phyloP scores from a whole-genome alignment of 2,329 filamentous ascomycete genomes.

The Stylonectria norvegica region DNA sequence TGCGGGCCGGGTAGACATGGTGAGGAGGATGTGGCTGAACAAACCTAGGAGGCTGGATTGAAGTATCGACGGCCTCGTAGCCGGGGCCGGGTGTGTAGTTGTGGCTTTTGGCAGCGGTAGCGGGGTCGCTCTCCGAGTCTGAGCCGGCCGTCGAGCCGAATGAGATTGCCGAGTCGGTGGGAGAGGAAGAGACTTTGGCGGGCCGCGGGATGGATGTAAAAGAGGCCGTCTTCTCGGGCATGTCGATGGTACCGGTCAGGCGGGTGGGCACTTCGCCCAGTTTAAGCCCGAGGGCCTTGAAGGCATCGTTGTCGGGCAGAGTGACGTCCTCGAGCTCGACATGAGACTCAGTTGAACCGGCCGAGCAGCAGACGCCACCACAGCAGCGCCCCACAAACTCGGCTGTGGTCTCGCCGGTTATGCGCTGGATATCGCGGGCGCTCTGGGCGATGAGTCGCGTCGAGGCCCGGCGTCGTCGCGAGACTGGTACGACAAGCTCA shows the following conservation, averaged over 20 bases:
- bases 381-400: slow-evolving; percentile 62
- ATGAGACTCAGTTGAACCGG: slow-evolving; percentile 42
- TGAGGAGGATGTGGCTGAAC: slow-evolving; percentile 95
- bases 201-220: slow-evolving; percentile 56
- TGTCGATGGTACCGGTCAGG: slow-evolving; percentile 65
- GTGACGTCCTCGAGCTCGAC: slow-evolving; percentile 51
- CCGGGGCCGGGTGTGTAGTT: slow-evolving; percentile 27
- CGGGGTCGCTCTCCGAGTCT: slow-evolving; percentile 11
- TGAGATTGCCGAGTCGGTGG: slow-evolving; percentile 49
- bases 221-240: slow-evolving; percentile 73
- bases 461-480: slow-evolving; percentile 60
- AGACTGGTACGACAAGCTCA: slow-evolving; percentile 37
- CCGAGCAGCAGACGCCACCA: slow-evolving; percentile 62
- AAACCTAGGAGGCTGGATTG: slow-evolving; percentile 75
- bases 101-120: not conserved
- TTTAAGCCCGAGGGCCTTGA: slow-evolving; percentile 71
- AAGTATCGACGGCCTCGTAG: slow-evolving; percentile 49
- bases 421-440: slow-evolving; percentile 58
- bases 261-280: slow-evolving; percentile 70
- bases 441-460: slow-evolving; percentile 65
- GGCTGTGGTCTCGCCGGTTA: slow-evolving; percentile 61
- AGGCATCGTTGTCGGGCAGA: slow-evolving; percentile 80
- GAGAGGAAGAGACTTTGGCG: slow-evolving; percentile 35
- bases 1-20: slow-evolving; percentile 83
- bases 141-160: slow-evolving; percentile 35